phyloP scores from a whole-genome alignment of 257 asterid genomes.

The Catharanthus roseus region DNA sequence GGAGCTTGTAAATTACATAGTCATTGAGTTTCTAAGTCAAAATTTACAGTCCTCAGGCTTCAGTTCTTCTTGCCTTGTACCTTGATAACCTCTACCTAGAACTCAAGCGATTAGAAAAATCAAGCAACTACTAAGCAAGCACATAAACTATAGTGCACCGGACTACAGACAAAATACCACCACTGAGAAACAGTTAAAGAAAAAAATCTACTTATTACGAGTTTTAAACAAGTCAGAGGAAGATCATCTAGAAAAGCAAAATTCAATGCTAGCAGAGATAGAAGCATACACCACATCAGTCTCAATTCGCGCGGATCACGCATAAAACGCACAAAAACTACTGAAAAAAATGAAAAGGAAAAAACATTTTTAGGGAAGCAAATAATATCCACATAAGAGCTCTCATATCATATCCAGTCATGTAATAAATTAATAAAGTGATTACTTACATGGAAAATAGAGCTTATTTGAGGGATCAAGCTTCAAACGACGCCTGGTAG shows the following conservation, averaged over 20 bases:
- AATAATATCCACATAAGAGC: neutral
- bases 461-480: slow-evolving; percentile 91
- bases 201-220: neutral
- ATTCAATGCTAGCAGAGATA: neutral
- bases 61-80: neutral
- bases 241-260: neutral
- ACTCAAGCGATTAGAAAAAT: neutral
- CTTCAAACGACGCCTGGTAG: slow-evolving; percentile 83
- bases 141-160: neutral
- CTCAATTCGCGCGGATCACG: neutral
- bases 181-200: neutral
- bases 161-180: neutral
- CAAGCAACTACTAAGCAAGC: neutral
- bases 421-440: neutral
- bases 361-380: neutral
- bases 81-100: neutral
- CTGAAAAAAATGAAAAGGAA: neutral
- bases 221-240: neutral
- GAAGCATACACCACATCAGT: neutral
- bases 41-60: neutral
- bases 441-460: slow-evolving; percentile 62
- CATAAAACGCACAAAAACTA: neutral
- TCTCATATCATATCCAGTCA: no score
- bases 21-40: neutral
- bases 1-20: neutral